phyloP scores from a whole-genome alignment of 1,284 basidiomycete genomes.

The Pascua sp. region DNA sequence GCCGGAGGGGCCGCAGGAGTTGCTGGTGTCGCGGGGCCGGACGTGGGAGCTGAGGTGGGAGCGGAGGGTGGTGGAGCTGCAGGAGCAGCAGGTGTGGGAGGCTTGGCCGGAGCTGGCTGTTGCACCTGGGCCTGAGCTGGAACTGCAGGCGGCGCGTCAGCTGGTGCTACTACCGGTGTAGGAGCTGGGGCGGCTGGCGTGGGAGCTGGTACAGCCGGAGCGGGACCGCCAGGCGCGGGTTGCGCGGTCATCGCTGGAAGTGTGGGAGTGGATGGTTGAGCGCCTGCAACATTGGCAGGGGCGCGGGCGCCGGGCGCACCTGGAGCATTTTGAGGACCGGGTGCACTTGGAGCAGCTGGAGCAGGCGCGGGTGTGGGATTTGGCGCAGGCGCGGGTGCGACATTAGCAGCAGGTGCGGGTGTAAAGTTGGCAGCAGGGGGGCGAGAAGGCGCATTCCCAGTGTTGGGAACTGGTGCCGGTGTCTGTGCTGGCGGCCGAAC shows the following conservation, averaged over 20 bases:
- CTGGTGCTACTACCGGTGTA: not conserved
- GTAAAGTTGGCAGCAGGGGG: not conserved
- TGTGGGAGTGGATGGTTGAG: too few species aligned
- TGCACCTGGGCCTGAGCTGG: not conserved
- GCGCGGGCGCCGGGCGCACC: too few species aligned
- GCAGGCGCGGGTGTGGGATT: slow-evolving; percentile 1
- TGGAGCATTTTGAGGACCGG: too few species aligned
- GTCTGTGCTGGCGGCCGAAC: too few species aligned
- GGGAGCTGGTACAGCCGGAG: not conserved
- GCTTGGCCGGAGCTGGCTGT: not conserved
- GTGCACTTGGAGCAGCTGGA: not conserved
- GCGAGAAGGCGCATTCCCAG: not conserved
- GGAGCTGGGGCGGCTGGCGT: not conserved
- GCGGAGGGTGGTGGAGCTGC: not conserved
- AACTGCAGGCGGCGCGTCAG: not conserved
- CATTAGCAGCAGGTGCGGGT: not conserved
- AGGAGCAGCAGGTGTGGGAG: not conserved
- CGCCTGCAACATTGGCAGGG: too few species aligned
- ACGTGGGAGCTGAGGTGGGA: not conserved
- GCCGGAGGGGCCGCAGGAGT: not conserved
- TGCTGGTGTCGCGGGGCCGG: not conserved
- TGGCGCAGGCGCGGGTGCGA: not conserved
- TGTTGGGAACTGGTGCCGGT: not conserved
- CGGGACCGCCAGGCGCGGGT: not conserved
- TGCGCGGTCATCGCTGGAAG: not conserved